Base-by-base conservation (phyloP, 805 yeast species). In the Saccharomyces eubayanus region DNA sequence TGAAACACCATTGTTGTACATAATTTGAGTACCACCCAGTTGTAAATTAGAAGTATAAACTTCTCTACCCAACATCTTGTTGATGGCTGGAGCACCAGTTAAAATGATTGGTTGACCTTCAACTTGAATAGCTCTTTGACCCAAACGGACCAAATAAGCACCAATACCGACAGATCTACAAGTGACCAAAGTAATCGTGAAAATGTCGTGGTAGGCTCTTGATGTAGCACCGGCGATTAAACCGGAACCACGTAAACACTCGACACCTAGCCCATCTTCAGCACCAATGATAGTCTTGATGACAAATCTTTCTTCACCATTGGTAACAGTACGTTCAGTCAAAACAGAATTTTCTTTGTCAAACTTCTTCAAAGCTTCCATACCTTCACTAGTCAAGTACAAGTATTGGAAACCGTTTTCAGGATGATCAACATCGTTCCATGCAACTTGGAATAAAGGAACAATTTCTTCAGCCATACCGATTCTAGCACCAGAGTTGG, bases 91-190 rank as follows among this genome's bases (percentile, higher is more conserved):
- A 54, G 99, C 99, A 80, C 99, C 99, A 53, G 99, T 94, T 68
- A 94, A 84, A 62, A 94, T 92, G 64, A 94, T 89, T 53, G 99
- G 99, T 75, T 94, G 98, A 46, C 99, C 99, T 72, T 94, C 97
- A 64, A 94, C 87, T 77, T 94, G 99, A 65, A 94, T 91, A 46
- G 98, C 96, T 79, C 99, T 87, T 79, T 94, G 98, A 67, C 99
- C 99, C 62, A 94, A 80, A 74, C 99, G 87, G 46, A 94, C 99
- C 70, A 94, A 79, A 70, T 94, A 94, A 48, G 99, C 99, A 78
- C 99, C 99, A 72, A 94, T 94, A 85, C 99, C 99, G 66, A 94
- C 99, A 51, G 98, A 91, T 80, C 99, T 85, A 77, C 98, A 91
- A n/a, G 99, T 94, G 53, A 94, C 99, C 71, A 94, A 79, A n/a